phyloP scores from a whole-genome alignment of 2,329 filamentous ascomycete species.

The Lecanicillium sp. region DNA sequence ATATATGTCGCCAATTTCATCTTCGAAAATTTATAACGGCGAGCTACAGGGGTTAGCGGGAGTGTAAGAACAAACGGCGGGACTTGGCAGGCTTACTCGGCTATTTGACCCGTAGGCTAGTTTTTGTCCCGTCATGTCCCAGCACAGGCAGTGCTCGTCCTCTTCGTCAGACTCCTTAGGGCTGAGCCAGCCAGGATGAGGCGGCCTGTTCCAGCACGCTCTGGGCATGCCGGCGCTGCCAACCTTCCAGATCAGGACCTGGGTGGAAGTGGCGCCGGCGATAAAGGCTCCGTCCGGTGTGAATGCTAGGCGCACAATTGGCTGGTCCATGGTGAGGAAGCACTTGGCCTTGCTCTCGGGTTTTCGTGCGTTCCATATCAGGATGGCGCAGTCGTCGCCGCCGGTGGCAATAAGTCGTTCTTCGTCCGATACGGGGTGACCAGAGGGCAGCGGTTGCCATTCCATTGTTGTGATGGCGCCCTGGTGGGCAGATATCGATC shows the following conservation, averaged over 20 bases:
- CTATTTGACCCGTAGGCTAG: constrained; percentile 59
- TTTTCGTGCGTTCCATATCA: constrained; percentile 55
- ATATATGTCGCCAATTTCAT: constrained; percentile 20
- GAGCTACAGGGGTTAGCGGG: constrained; percentile 28
- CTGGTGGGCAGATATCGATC: constrained; percentile 53
- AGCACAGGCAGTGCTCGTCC: constrained; percentile 55
- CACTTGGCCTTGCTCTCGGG: constrained; percentile 51
- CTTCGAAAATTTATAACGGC: constrained; percentile 46
- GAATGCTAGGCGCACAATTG: constrained; percentile 54
- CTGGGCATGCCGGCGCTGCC: constrained; percentile 52
- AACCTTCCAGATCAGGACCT: constrained; percentile 60
- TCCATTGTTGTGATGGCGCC: constrained; percentile 51
- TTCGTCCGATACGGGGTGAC: constrained; percentile 33
- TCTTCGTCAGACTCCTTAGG: constrained; percentile 54
- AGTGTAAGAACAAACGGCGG: background rate
- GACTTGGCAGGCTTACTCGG: constrained; percentile 41
- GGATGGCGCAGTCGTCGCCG: constrained; percentile 56
- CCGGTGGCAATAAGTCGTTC: constrained; percentile 56
- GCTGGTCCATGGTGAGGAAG: constrained; percentile 54
- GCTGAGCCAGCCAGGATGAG: constrained; percentile 53
- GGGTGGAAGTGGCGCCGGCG: constrained; percentile 53
- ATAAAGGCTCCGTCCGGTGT: constrained; percentile 59
- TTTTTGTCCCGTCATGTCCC: constrained; percentile 57
- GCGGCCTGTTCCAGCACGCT: constrained; percentile 52
- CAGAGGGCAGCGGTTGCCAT: constrained; percentile 49